Evolutionary conservation across 495 filamentous ascomycete genomes (phyloP), one percentile per base, ranked within the genome.

Genomic region (Chaetomium cochliodes): DNA sequence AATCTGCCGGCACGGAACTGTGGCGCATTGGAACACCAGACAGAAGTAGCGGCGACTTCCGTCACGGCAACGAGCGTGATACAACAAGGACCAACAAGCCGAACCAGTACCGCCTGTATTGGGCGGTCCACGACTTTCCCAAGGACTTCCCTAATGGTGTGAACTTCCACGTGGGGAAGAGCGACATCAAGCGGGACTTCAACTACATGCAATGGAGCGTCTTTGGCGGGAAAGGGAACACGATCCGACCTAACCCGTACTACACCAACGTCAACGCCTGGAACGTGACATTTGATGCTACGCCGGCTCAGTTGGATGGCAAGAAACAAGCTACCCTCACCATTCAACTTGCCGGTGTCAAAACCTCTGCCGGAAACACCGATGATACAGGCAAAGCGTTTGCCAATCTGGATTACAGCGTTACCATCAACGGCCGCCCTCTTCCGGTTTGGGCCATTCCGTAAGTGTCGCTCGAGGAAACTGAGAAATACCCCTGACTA

Each of bases 121-220:
- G 54, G 54, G 54, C 54, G 2, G 54, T 57, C 11, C 54, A 57
- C 33, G 54, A 57, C 7, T 57, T 57, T 37, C 54, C 54, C 54
- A 25, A 57, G n/a, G 54, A 57, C 33, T 57, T 57, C 5, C 54
- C 54, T 0, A 18, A 42, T 2, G 54, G 54, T 16, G 54, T 57
- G 7, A 57, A 42, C 37, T 57, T 57, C n/a, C 54, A 57, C 20
- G 54, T 57, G n/a, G 54, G 54, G n/a, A 23, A n/a, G 3, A 57
- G 54, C 54, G 15, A 57, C 33, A 22, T 25, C 54, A 22, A 8
- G 20, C 54, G 33, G n/a, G 54, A 57, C 20, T 57, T 57, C 54
- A 57, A 57, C 54, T 57, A 57, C 22, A 57, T 57, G 2, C 54
- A 57, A 0, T 57, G 54, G 54, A 57, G 54, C 54, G 54, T 57